Evolutionary conservation across 1,284 basidiomycete species (phyloP).

Genomic region (Irpex sp.): DNA sequence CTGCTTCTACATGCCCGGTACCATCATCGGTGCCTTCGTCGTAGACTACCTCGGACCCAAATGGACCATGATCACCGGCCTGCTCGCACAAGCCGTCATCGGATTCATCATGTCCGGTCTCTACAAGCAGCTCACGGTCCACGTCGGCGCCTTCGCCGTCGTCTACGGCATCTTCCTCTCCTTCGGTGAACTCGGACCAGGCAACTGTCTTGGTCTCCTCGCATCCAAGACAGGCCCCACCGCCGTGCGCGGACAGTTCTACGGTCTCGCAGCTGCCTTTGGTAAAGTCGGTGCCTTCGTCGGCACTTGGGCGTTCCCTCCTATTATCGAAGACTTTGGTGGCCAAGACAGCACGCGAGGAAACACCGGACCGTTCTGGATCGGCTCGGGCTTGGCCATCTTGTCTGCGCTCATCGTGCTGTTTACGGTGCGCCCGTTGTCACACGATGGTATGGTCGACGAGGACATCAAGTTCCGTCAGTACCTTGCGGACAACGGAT

Average conservation of each 20-base stretch:
- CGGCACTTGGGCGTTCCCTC: conserved; percentile 61
- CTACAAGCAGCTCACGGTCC: conserved; percentile 55
- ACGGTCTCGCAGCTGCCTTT: conserved; percentile 81
- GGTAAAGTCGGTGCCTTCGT: conserved; percentile 91
- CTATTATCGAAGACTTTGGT: conserved; percentile 68
- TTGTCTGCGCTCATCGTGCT: conserved; percentile 74
- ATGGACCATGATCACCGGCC: conserved; percentile 74
- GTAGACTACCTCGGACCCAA: conserved; percentile 76
- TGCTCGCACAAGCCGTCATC: conserved; percentile 66
- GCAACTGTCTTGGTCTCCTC: conserved; percentile 78
- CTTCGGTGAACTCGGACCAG: conserved; percentile 81
- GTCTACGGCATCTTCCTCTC: conserved; percentile 90
- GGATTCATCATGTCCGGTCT: conserved; percentile 86
- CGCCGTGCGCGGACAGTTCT: conserved; percentile 83
- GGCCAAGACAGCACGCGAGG: conserved; percentile 45
- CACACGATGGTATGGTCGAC: conserved; percentile 73
- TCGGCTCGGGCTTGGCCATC: conserved; percentile 75
- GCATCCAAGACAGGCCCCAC: conserved; percentile 83
- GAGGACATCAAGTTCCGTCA: conserved; percentile 82
- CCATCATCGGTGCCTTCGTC: conserved; percentile 73
- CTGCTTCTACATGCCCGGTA: conserved; percentile 79
- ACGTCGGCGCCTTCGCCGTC: conserved; percentile 81
- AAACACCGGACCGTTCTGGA: conserved; percentile 81
- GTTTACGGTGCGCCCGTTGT: conserved; percentile 74
- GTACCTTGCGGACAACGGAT: conserved; percentile 76